Base-by-base conservation (phyloP, 306 rosid species). In the Styphnolobium japonicum region DNA sequence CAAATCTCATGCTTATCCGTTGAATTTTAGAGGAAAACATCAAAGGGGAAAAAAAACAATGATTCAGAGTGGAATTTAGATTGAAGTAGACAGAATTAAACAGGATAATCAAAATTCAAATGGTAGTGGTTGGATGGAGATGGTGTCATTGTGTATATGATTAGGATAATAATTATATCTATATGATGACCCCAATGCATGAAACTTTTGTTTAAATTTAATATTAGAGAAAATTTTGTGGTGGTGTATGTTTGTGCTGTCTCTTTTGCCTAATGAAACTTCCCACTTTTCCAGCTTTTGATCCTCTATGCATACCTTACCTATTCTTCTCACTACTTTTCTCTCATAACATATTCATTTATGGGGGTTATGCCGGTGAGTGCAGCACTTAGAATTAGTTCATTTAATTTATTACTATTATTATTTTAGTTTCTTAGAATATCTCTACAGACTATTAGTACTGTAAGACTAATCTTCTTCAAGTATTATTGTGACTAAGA, bases 141-240 rank as follows among this genome's bases (percentile, higher is more conserved):
- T 43, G 29, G 56, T 39, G 75, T 51, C 43, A 34, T 73, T 67
- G 55, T 22, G 33, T 23, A 23, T 48, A 64, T 73, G 80, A 80
- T 73, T 73, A 65, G 80, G 52, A 31, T 19, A 64, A 80, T 80
- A 25, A 62, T 80, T 71, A 71, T 33, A 46, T 62, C 14, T 62
- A 51, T 4, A 71, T 62, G 34, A 80, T n/a, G n/a, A n/a, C n/a
- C n/a, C 15, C 15, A 61, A 60, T 23, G 25, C 74, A 42, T 60
- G 4, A 60, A 49, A n/a, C 31, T 9, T 0, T 4, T 57, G 25
- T 22, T 72, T 22, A 27, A 34, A 16, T 22, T 72, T 22, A 27
- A 34, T 16, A 25, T 55, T 55, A 7, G 7, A 8, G 10, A 29
- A 56, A 56, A 10, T 23, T 36, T 39, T 8, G 61, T 1, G 51